Conservation (phyloP, 192 early-diverging fungal species). For the Blastocladiella britannica region DNA sequence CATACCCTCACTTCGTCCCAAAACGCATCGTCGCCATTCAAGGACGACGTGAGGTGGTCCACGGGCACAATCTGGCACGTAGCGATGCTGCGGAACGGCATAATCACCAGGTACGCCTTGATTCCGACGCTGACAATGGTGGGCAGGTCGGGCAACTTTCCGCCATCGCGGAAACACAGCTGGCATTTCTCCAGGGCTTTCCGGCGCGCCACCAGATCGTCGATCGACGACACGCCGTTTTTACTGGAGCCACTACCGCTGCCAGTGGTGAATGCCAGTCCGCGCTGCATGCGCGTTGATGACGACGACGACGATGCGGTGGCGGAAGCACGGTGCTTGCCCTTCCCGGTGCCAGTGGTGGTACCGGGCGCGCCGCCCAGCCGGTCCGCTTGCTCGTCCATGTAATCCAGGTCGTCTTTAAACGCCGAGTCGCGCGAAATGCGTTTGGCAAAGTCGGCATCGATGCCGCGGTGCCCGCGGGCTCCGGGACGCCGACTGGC, state of each 20-base stretch:
- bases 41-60: conserved; percentile 55
- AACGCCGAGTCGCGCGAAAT: background rate
- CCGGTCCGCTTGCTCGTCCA: conserved; percentile 72
- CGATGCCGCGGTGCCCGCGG: no score
- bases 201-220: conserved; percentile 44
- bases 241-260: no score
- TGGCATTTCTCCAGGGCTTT: conserved; percentile 45
- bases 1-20: conserved; percentile 80
- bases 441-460: background rate
- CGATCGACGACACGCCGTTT: no score
- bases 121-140: conserved; percentile 59
- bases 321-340: background rate
- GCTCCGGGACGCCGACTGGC: background rate
- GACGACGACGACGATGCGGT: background rate
- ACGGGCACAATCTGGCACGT: conserved; percentile 80
- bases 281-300: no score
- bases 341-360: conserved; percentile 25
- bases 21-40: conserved; percentile 72
- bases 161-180: conserved; percentile 53
- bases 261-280: no score
- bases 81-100: conserved; percentile 45
- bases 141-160: conserved; percentile 35
- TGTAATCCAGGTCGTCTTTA: conserved; percentile 62
- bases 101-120: conserved; percentile 57
- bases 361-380: conserved; percentile 39